Evolutionary conservation across 2,329 filamentous ascomycete genomes (phyloP), one percentile per base, ranked within the genome.

Genomic region (Chrysoporthe cubensis): DNA sequence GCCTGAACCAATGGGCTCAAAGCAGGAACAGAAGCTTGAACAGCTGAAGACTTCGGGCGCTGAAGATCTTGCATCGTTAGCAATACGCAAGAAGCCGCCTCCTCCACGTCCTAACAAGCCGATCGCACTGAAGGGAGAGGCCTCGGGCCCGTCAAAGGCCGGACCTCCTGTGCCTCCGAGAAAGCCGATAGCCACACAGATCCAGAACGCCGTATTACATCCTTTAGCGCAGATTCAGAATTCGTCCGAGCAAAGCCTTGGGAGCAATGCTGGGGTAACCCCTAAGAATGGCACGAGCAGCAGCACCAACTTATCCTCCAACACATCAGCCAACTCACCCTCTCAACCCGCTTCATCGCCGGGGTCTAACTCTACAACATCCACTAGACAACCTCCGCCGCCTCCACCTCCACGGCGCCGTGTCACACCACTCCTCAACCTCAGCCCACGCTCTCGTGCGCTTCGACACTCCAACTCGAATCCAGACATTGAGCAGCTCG

Each of bases 61-160:
- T 18, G 40, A 48, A 42, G 63, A 48, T 13, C 42, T 56, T 14
- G 60, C 71, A 8, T 71, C 73, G 40, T 46, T 71, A 3, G 62
- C 70, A 1, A 34, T 66, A 9, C 69, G 74, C 3, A 80, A 80
- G 64, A 75, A 78, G 9, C 81, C 84, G 5, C 62, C 68, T 26
- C 87, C 87, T 0, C 87, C 86, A 9, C 83, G 85, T 14, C 88
- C 88, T 0, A 78, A 77, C 4, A 91, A 91, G 74, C 88, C 88
- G 0, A 74, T 80, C 0, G 82, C 87, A 1, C 76, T 91, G 37
- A 80, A 86, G 67, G 82, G 85, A 71, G 71, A 76, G 2, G 77
- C 78, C 0, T 81, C 82, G 1, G 71, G 78, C 59, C 56, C 69
- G 21, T 32, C 69, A 78, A 4, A 46, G 14, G n/a, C 40, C 13